A percentile compares a stretch with the other conserved stretches of the same genome.
Evolutionary conservation across 2,329 filamentous ascomycete genomes (phyloP).

Genomic region (Juglanconis juglandina): DNA sequence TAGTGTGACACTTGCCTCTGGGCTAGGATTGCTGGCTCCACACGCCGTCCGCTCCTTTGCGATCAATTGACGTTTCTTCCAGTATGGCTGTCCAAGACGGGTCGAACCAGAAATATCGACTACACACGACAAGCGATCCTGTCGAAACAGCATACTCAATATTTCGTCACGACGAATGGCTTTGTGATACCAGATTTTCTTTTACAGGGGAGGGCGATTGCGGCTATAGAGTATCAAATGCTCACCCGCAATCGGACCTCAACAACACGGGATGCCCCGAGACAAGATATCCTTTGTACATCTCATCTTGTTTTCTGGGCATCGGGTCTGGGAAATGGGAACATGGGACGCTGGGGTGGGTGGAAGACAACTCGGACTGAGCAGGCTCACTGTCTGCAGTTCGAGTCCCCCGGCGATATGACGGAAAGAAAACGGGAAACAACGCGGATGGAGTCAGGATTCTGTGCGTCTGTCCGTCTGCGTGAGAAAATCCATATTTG

Average conservation of each 20-base stretch:
- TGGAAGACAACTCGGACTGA: constrained; percentile 5
- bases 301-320: constrained; percentile 10
- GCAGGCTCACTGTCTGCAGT: constrained; percentile 14
- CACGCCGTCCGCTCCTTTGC: constrained; percentile 40
- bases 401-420: constrained; percentile 5
- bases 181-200: constrained; percentile 19
- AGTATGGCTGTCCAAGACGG: constrained; percentile 6
- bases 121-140: constrained; percentile 1
- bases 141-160: constrained; percentile 6
- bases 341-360: neutral
- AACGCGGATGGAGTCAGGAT: neutral
- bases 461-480: neutral
- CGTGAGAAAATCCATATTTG: neutral
- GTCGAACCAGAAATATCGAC: constrained; percentile 1
- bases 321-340: constrained; percentile 3
- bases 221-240: constrained; percentile 5
- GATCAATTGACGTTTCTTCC: constrained; percentile 19
- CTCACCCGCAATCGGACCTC: neutral
- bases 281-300: constrained; percentile 13
- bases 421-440: neutral
- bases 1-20: constrained; percentile 23
- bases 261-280: constrained; percentile 3
- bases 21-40: constrained; percentile 25
- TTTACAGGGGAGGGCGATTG: constrained; percentile 1
- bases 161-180: constrained; percentile 19